Evolutionary conservation across 257 asterid genomes (phyloP), one percentile per base, ranked within the genome.

Genomic region (Verbena officinalis): DNA sequence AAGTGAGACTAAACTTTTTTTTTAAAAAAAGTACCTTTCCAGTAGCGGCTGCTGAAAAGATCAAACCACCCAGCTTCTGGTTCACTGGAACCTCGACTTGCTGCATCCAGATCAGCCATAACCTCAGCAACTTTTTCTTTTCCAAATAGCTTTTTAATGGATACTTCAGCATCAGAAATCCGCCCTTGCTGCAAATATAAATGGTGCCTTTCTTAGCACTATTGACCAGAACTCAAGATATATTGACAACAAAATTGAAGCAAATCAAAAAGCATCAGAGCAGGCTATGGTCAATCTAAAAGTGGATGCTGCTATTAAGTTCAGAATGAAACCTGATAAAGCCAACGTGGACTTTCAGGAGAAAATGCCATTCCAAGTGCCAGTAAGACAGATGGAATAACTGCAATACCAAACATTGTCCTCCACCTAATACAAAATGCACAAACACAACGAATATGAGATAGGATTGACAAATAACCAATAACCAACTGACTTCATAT

Each of bases 321-420:
- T 42, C 42, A 23, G 39, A 46, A 55, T 31, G 62, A 60, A 62
- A 78, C 83, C 95, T 92, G 97, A 75, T 80, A 92, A 75, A 92
- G 95, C 98, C 98, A 92, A 48, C 97, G 81, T 12, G 98, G 98
- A 74, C 97, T 92, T 83, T 92, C 98, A 15, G 98, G 98, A 76
- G 93, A 89, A 79, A 92, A 81, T 60, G 83, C 81, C 98, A 92
- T 92, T 76, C 98, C 98, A 17, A 92, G 63, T 54, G 93, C 98
- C 76, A 92, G 75, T 59, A 92, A 75, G 23, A 87, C 55, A 21
- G 98, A 85, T 38, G 98, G 98, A 61, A 92, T 74, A 53, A 85
- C 69, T 11, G 98, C 81, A 73, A 89, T 36, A 48, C 97, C 95
- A 73, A 92, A 92, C 97, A 92, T 89, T 55, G 98, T 82, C 76